Percentiles rank a stretch among this genome's conserved stretches.
These are phyloP conservation scores for Diaporthe vaccinii DNA, from an alignment of 2,329 filamentous ascomycete species.

Conservation along the genomic window DNA sequence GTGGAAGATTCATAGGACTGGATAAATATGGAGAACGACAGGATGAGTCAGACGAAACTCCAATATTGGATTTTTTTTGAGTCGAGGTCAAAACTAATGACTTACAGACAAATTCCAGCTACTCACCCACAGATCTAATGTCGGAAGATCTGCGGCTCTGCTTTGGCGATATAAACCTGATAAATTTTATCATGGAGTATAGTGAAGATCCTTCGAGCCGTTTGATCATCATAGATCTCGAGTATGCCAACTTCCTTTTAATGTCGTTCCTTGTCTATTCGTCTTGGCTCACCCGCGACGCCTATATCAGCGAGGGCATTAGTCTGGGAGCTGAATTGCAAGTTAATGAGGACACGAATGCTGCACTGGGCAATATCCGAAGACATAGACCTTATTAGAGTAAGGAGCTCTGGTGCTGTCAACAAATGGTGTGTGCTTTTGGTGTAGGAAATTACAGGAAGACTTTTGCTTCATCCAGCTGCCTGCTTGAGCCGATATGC, in stretches of 20 bases:
- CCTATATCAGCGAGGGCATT: neutral
- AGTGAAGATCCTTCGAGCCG: neutral
- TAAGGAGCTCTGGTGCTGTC: accelerated
- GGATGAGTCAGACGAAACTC: neutral
- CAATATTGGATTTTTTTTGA: neutral
- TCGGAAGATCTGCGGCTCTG: neutral
- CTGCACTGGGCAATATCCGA: neutral
- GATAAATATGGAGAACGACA: neutral
- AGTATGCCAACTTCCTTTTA: neutral
- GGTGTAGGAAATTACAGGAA: neutral
- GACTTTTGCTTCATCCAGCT: neutral
- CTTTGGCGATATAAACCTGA: neutral
- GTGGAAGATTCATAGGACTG: neutral
- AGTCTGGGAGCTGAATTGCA: neutral
- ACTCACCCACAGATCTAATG: neutral
- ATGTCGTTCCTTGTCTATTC: neutral
- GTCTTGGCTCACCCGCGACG: neutral
- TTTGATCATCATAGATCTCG: neutral
- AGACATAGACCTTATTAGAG: neutral
- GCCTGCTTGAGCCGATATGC: too few relatives aligned
- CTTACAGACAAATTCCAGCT: neutral
- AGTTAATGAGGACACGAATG: neutral
- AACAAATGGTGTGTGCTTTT: neutral
- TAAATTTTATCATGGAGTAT: neutral
- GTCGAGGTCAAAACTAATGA: neutral